Evolutionary conservation across 1,139 yeast genomes (phyloP), one percentile per base, ranked within the genome.

Genomic region (Lodderomyces theae): DNA sequence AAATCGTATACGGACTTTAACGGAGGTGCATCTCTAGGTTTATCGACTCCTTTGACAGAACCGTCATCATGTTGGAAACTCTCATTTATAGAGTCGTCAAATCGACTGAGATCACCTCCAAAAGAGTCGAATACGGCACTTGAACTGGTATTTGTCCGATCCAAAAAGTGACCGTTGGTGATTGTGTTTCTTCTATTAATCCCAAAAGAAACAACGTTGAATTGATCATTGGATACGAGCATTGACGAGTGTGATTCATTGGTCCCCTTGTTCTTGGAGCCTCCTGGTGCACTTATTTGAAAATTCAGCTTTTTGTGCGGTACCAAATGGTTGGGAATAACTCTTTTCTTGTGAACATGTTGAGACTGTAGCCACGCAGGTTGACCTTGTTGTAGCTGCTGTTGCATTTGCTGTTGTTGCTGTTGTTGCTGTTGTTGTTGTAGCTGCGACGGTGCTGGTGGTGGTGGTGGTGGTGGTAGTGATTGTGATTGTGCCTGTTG

Each of bases 1-100:
- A 79, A 67, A 44, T 82, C 88, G 49, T 74, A 75, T 18, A 82
- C 66, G 1, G 87, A 80, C 44, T 76, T 64, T 4, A 71, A 58
- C 0, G 88, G 89, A n/a, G 87, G 87, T 35, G 67, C 80, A 26
- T 34, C 42, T 11, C 19, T 24, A 13, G 39, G 52, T 53, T 32
- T 56, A 47, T 24, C 60, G 56, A 21, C 8, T 13, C 40, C 21
- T 35, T 31, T 23, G 24, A 22, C 38, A 16, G 12, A 38, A 30
- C 35, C 37, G 34, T 64, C 70, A 38, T 64, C 45, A 11, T 34
- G 37, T n/a, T 34, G 48, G 21, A 51, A 48, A 10, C 64, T 55
- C 19, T 62, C 67, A 37, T 60, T 59, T 16, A 57, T 48, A 28
- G 67, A 61, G 3, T 65, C 70, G 41, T 64, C 66, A 42, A 53